phyloP scores from a whole-genome alignment of 2,329 filamentous ascomycete species.

The Verticillium klebahnii region DNA sequence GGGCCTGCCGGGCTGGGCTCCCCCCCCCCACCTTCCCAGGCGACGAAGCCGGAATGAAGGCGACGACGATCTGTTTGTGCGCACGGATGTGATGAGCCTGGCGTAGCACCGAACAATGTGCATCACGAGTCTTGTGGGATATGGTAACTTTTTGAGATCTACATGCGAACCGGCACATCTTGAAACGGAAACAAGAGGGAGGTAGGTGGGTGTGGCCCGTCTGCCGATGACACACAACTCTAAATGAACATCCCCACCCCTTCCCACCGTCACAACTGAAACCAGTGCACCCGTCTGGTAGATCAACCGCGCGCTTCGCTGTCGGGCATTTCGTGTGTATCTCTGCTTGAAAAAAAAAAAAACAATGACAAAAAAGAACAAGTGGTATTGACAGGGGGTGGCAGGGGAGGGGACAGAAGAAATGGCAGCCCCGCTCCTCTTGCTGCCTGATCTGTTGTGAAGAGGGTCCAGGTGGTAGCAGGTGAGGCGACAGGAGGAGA shows the following conservation, averaged over 20 bases:
- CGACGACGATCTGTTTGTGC: neutral
- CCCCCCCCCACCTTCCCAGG: neutral
- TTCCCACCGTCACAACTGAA: neutral
- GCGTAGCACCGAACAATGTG: neutral
- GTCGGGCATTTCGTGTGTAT: neutral
- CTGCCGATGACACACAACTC: neutral
- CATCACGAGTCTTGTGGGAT: no score
- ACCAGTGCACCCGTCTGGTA: neutral
- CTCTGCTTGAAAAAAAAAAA: neutral
- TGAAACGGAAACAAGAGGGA: neutral
- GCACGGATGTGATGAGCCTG: neutral
- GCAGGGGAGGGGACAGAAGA: neutral
- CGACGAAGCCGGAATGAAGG: neutral
- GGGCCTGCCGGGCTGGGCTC: no score
- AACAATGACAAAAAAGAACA: neutral
- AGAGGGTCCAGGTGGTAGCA: neutral
- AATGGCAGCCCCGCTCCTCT: neutral
- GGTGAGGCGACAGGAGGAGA: neutral
- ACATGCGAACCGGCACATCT: neutral
- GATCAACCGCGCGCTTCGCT: neutral
- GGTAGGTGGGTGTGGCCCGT: neutral
- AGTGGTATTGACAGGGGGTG: neutral
- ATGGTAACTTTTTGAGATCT: no score
- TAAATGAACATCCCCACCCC: neutral
- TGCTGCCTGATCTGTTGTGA: neutral